Evolutionary conservation across 495 filamentous ascomycete genomes (phyloP), one percentile per base, ranked within the genome.

Genomic region (Penicillium silybi): DNA sequence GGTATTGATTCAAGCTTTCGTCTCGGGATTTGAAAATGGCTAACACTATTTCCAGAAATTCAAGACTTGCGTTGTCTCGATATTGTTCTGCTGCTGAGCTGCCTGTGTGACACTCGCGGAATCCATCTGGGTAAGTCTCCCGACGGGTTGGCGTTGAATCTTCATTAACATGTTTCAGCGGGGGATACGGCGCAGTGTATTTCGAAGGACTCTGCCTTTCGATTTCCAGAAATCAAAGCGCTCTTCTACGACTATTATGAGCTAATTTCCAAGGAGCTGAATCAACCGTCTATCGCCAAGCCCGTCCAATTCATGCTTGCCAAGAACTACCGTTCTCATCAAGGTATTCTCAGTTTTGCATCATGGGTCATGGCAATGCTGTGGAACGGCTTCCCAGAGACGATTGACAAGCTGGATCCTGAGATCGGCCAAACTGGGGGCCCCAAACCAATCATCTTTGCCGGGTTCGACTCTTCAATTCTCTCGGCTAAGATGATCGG

Each of bases 131-230:
- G 67, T 70, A 40, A 39, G 44, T 19, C 16, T 15, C 17, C 3
- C 0, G 6, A 23, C 18, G 15, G 9, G 25, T 8, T 18, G 13
- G 9, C 15, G 8, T 18, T 40, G 23, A 18, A 40, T 23, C 9
- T 4, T 13, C 1, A 13, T 47, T 43, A 19, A 40, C 2, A 3
- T 22, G 19, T 7, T 37, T 19, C 11, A 71, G 69, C 74, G 4
- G 73, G 73, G 1, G 73, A 77, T 42, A 76, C 71, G 0, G 73
- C 73, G 0, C 73, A 77, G 54, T 67, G 66, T 11, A 76, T 77
- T 23, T 74, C 74, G 2, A 66, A 72, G 25, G 73, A 77, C 16
- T 67, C 70, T 0, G 69, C 60, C 1, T 76, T 75, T 23, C 67
- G 72, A 1, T 76, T 77, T 38, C 48, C 58, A 2, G 71, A 73